phyloP scores from a whole-genome alignment of 306 rosid species.

The Astragalus glycyphyllos region DNA sequence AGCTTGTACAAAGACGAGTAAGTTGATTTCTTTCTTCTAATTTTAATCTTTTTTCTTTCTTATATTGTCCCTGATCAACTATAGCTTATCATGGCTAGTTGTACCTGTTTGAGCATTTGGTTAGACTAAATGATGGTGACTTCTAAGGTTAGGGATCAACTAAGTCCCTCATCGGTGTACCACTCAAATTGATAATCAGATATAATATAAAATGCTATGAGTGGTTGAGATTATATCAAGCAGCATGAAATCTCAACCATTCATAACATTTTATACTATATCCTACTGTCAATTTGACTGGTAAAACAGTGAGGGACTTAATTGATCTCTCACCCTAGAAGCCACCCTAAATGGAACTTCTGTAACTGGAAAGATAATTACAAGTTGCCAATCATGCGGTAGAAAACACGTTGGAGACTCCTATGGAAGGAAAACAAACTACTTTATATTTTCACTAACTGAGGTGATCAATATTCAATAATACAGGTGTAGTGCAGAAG shows the following conservation, averaged over 20 bases:
- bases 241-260: too few relatives aligned
- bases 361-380: not conserved
- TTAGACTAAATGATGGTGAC: not conserved
- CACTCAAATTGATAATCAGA: too few relatives aligned
- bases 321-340: too few relatives aligned
- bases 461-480: conserved; percentile 41
- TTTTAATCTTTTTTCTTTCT: not conserved
- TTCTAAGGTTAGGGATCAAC: too few relatives aligned
- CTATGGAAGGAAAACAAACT: conserved; percentile 11
- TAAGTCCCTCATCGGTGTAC: too few relatives aligned
- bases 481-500: conserved; percentile 67
- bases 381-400: conserved; percentile 3
- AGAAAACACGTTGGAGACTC: conserved; percentile 25
- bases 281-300: too few relatives aligned
- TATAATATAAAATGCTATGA: too few relatives aligned
- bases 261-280: too few relatives aligned
- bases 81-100: conserved; percentile 1
- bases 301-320: too few relatives aligned
- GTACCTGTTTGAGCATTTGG: not conserved
- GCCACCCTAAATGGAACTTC: conserved; percentile 8
- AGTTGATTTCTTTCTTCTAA: conserved; percentile 23
- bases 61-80: conserved; percentile 8
- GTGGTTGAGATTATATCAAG: too few relatives aligned
- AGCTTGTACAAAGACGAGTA: conserved; percentile 75
- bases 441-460: conserved; percentile 24